Evolutionary conservation across 2,329 filamentous ascomycete species (phyloP), one percentile per base, ranked within the genome.

Genomic region (Beauveria asiatica): DNA sequence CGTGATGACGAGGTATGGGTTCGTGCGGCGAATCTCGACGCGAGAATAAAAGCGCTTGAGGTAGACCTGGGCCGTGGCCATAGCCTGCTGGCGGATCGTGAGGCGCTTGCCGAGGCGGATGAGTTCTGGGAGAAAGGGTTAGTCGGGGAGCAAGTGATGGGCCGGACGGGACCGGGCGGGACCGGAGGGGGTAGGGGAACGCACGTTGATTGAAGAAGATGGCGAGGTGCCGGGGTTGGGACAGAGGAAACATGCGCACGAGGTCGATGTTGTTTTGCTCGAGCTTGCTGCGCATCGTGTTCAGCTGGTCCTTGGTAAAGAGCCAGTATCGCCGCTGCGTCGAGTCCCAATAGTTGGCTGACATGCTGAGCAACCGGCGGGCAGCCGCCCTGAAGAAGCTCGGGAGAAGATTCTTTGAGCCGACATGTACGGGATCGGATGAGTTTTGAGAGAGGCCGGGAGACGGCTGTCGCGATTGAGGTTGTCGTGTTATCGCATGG

Each of bases 281-380:
- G 49, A 96, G 84, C 68, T 85, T 84, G 70, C 87, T 84, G 60
- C 93, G 87, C 72, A 89, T 84, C 57, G 87, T 81, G 16, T 84
- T 83, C 57, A 99, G 81, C 71, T 92, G 85, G 63, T 91, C 86
- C 69, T 90, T 88, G 51, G 90, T 87, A 74, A 96, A 96, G 60
- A 90, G 88, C 94, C 94, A 99, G 77, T 89, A 84, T 66, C 86
- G 88, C 67, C 88, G 84, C 76, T 99, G 94, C 27, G 91, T 94
- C 59, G 94, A 97, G 65, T 91, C 88, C 92, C 92, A 99, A 77
- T 93, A 99, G 75, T 93, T 97, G 70, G 92, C 90, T 39, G 93
- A 90, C 93, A 97, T 97, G 57, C 61, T 68, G 42, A 17, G 37
- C 54, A 25, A 49, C 21, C 5, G 56, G 17, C 46, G 46, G 48